These are phyloP conservation scores for Cladorrhinum samala DNA, from an alignment of 495 filamentous ascomycete genomes.

Conservation along the genomic window DNA sequence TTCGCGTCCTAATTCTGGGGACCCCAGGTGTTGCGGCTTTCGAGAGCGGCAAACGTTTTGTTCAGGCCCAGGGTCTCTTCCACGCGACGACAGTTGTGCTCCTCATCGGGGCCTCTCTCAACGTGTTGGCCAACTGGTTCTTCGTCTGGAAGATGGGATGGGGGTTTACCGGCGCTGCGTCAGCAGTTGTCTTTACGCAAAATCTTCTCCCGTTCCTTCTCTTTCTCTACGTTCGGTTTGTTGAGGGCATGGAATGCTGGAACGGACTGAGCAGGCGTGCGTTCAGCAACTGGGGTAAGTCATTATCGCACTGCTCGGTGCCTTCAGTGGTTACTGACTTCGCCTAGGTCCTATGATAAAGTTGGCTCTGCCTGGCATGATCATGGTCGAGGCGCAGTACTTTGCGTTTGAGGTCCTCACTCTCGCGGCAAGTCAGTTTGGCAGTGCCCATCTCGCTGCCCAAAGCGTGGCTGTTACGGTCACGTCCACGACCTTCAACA, in stretches of 20 bases:
- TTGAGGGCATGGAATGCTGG: constrained; percentile 80
- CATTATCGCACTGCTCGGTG: background rate
- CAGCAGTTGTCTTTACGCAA: constrained; percentile 76
- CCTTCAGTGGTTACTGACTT: background rate
- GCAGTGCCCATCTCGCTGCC: constrained; percentile 54
- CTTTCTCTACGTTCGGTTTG: constrained; percentile 67
- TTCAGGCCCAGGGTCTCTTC: constrained; percentile 69
- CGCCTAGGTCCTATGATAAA: constrained; percentile 59
- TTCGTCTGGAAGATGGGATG: constrained; percentile 66
- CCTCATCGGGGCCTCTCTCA: constrained; percentile 59
- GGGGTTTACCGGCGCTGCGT: constrained; percentile 81
- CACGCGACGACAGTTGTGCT: constrained; percentile 60
- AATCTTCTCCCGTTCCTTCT: constrained; percentile 70
- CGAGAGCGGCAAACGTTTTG: constrained; percentile 64
- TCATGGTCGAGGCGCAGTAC: constrained; percentile 82
- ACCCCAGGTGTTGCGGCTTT: constrained; percentile 65
- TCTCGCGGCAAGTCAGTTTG: constrained; percentile 59
- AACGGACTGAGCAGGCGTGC: constrained; percentile 66
- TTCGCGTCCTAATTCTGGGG: constrained; percentile 57
- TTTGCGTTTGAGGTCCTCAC: constrained; percentile 70
- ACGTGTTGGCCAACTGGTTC: constrained; percentile 60
- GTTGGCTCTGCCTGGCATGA: constrained; percentile 70
- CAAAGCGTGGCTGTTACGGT: constrained; percentile 47
- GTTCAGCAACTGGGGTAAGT: constrained; percentile 67
- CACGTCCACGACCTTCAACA: constrained; percentile 47